Evolutionary conservation across 257 asterid genomes (phyloP).

Genomic region (Thymus quinquecostatus): DNA sequence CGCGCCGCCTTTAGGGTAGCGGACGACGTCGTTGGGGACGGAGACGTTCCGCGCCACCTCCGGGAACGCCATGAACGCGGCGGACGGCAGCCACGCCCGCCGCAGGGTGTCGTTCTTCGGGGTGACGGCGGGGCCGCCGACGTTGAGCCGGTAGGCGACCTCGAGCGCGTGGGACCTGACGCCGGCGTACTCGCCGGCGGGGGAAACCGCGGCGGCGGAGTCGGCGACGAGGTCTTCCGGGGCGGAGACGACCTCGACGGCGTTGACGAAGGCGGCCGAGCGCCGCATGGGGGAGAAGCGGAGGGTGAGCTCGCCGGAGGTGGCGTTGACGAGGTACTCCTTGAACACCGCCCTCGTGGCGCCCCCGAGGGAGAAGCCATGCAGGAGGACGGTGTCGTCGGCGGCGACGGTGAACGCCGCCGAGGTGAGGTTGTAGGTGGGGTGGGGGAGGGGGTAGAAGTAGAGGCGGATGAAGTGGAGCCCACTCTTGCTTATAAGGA

Average conservation of each 20-base stretch:
- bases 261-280: slow-evolving; percentile 76
- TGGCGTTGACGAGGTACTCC: slow-evolving; percentile 77
- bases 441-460: slow-evolving; percentile 68
- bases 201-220: slow-evolving; percentile 60
- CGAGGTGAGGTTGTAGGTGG: slow-evolving; percentile 59
- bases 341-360: slow-evolving; percentile 44
- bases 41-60: slow-evolving; percentile 59
- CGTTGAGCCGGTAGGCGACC: slow-evolving; percentile 62
- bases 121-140: slow-evolving; percentile 75
- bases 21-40: slow-evolving; percentile 50
- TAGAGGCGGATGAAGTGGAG: slow-evolving; percentile 74
- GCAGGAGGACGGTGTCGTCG: slow-evolving; percentile 64
- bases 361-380: slow-evolving; percentile 68
- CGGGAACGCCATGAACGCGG: slow-evolving; percentile 51
- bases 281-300: slow-evolving; percentile 75
- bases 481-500: slow-evolving; percentile 61
- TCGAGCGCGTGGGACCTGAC: slow-evolving; percentile 53
- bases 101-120: slow-evolving; percentile 72
- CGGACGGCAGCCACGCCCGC: slow-evolving; percentile 75
- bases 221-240: slow-evolving; percentile 65
- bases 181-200: slow-evolving; percentile 54
- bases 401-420: slow-evolving; percentile 65
- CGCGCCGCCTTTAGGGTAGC: slow-evolving; percentile 64
- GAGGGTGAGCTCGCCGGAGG: slow-evolving; percentile 65
- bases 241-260: slow-evolving; percentile 83